A percentile compares a stretch with the other conserved stretches of the same genome.
Conservation (phyloP, 2,329 filamentous ascomycete genomes). For the Boeremia lycopersici region DNA sequence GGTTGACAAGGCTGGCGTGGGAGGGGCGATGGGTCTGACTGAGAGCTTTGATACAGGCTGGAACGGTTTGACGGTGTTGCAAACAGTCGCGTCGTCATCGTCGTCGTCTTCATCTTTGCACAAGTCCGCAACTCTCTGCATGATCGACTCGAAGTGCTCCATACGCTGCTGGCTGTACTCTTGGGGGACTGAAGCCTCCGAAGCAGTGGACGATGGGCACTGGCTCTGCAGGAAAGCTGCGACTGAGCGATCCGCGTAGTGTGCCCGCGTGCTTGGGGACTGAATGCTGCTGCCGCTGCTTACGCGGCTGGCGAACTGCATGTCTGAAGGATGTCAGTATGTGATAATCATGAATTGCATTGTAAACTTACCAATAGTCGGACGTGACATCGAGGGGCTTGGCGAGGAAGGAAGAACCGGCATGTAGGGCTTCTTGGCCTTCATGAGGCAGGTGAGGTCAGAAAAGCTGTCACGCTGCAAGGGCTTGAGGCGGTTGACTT, state of each 20-base stretch:
- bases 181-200: neutral
- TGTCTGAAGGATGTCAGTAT: conserved; percentile 8
- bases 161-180: conserved; percentile 2
- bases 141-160: conserved; percentile 4
- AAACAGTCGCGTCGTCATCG: neutral
- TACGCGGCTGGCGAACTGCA: conserved; percentile 4
- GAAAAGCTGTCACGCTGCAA: conserved; percentile 25
- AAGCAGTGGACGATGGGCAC: neutral
- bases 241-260: conserved; percentile 9
- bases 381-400: neutral
- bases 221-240: conserved; percentile 14
- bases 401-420: neutral
- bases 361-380: conserved; percentile 8
- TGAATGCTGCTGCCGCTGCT: neutral
- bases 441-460: conserved; percentile 25
- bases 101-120: neutral
- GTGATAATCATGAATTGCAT: neutral
- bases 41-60: neutral
- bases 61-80: neutral
- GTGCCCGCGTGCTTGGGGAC: conserved; percentile 11
- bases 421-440: conserved; percentile 24
- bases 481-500: neutral
- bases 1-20: conserved; percentile 10
- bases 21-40: conserved; percentile 4
- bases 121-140: neutral